Evolutionary conservation across 2,329 filamentous ascomycete species (phyloP), one percentile per base, ranked within the genome.

Genomic region (Elsinoe perseae): DNA sequence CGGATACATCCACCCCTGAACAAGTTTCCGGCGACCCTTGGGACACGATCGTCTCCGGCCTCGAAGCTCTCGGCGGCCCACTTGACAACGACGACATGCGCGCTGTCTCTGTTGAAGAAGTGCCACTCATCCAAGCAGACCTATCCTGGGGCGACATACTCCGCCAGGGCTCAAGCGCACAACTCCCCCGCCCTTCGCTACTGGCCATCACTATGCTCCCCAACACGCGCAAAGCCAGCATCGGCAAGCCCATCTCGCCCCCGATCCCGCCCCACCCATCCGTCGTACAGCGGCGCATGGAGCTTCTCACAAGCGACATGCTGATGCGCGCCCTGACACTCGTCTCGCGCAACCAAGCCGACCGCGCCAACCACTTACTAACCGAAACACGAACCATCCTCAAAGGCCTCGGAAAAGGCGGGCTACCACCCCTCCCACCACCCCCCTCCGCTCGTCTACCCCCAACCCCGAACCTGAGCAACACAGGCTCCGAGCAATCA

Each of bases 291-390:
- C 83, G 93, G 38, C 86, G 93, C 44, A 98, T 98, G 93, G 93
- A 98, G 72, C 78, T 98, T 27, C 80, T 98, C 54, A 97, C 93
- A 2, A 97, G 92, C 1, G 93, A 98, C 69, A 98, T 98, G 93
- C 80, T 98, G 61, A 95, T 89, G 6, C 81, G 93, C 58, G 91
- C 93, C 12, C 75, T 98, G 59, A 95, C 90, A 0, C 80, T 98
- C 18, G 91, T 97, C 18, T 89, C 89, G 59, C 83, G 90, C 34
- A 89, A 89, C 30, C 92, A 97, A 72, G 89, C 96, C 68, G 93
- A 98, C 66, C 86, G 91, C 32, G 93, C 91, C 0, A 87, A 95
- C 64, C 95, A 95, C 56, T 81, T 98, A 2, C 79, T 98, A 34
- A 88, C 86, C 61, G 93, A 98, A 75, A 98, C 93, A 2, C 82